Base-by-base conservation (phyloP, 202 grass and related monocot species). In the Alloteropsis angusta region DNA sequence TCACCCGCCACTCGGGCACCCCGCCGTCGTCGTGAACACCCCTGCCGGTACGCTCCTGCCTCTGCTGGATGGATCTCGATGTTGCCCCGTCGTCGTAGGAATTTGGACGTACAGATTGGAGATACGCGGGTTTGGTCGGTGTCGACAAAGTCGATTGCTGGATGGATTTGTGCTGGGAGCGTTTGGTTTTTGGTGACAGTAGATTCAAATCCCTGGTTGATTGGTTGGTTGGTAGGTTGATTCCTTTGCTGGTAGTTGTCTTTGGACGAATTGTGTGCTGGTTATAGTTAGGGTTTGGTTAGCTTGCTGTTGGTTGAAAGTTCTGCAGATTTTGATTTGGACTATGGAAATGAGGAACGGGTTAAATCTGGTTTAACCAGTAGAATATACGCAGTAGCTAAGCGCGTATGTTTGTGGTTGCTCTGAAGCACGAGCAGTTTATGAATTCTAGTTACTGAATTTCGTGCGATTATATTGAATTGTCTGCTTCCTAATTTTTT, bases 1-100 rank as follows among this genome's bases (percentile, higher is more conserved):
- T 99, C 83, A 25, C 39, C 63, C 79, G 91, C 81, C 78, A 72
- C 58, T 67, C 82, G 32, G 30, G 74, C 43, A 4, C 5, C 83
- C 38, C 85, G 18, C 60, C 73, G 21, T 64, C 82, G 4, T 46
- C 85, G 1, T 88, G 30, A 0, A 78, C 47, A 5, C 75, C 46
- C 30, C n/a, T 19, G 48, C 43, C 43, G 71, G 61, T 47, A 58
- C 38, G 47, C 25, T 9, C 35, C 36, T 56, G n/a, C 28, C 41
- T 35, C 49, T 52, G 13, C 14, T 22, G 0, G 37, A 52, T n/a
- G 63, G 53, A 87, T 79, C 75, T 84, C 9, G 44, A 9, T 55
- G 48, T 45, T 46, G 21, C 14, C 4, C 16, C n/a, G 21, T 77
- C 16, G 5, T 12, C 6, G 1, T 62, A 47, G 2, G 44, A 49